Percentiles rank a stretch among this genome's conserved stretches.
These are phyloP conservation scores for Aplosporella prunicola DNA, from an alignment of 2,329 filamentous ascomycete species.

Conservation along the genomic window DNA sequence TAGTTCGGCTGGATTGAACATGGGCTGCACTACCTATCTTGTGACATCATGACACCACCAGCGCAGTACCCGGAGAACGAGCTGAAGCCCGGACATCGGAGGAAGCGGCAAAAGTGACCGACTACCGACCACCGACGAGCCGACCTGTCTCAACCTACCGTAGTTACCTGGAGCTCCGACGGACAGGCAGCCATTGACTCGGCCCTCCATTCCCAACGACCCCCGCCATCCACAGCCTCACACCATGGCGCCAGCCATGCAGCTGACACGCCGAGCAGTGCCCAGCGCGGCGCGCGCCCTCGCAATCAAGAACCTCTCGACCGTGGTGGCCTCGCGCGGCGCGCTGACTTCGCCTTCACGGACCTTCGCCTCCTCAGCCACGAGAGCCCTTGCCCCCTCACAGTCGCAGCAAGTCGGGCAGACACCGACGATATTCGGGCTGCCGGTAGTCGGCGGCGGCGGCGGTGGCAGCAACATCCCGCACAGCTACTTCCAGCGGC, in stretches of 20 bases:
- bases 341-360: not conserved
- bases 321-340: not conserved
- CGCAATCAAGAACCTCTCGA: not conserved
- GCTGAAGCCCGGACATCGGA: constrained; percentile 3
- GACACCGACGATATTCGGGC: constrained; percentile 5
- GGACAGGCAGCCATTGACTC: not conserved
- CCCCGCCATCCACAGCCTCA: not conserved
- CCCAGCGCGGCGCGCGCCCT: constrained; percentile 5
- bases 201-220: not conserved
- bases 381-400: not conserved
- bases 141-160: too few species aligned
- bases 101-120: constrained; percentile 8
- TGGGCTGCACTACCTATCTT: too few species aligned
- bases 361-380: not conserved
- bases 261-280: constrained; percentile 8
- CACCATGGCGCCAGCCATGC: constrained; percentile 10
- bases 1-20: too few species aligned
- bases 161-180: too few species aligned
- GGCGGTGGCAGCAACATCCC: constrained; percentile 29
- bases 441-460: not conserved
- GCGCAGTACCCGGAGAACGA: too few species aligned
- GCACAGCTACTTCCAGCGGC: constrained; percentile 70
- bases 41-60: too few species aligned
- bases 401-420: not conserved
- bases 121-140: not conserved